Base-by-base conservation (phyloP, 495 filamentous ascomycete species). In the Penicillium longicatenatum region DNA sequence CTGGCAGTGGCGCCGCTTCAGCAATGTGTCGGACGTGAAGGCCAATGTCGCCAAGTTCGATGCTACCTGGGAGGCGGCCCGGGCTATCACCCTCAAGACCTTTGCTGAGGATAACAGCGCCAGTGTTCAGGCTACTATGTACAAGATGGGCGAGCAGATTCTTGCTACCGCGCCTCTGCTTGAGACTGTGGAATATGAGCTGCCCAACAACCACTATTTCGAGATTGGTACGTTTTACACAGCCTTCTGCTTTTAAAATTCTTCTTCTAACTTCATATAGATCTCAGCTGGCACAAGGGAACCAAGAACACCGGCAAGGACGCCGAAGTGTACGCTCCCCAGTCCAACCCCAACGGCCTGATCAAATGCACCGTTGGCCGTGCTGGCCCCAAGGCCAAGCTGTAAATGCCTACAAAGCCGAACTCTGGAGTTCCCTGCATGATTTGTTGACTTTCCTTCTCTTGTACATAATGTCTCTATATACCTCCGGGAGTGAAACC, bases 141-240 rank as follows among this genome's bases (percentile, higher is more conserved):
- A 96, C 76, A 93, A 96, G 81, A 98, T 98, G 94, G 84, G 83
- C 56, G 86, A 93, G 70, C 81, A 89, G 76, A 97, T 98, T 61
- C 78, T 98, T 61, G 89, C 80, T 17, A 84, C 78, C 24, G 91
- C 82, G 53, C 85, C 90, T 29, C 76, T 86, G 70, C 82, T 91
- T 10, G 85, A 89, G 42, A 76, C 82, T 12, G 89, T 92, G 37
- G 84, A 87, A 62, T 98, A 97, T 68, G 82, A 86, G 12, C 78
- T 98, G 68, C 94, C 94, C 20, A 98, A 98, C 77, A 97, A 96
- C 78, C 94, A 98, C 73, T 98, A 96, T 76, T 98, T 97, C 69
- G 94, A 97, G 73, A 88, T 97, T 76, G 89, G 92, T 96, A 80
- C 42, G 72, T 70, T 55, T 29, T 20, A 4, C 50, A n/a, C 17